Conservation (phyloP, 1,284 basidiomycete genomes). For the Tilletia setariae region DNA sequence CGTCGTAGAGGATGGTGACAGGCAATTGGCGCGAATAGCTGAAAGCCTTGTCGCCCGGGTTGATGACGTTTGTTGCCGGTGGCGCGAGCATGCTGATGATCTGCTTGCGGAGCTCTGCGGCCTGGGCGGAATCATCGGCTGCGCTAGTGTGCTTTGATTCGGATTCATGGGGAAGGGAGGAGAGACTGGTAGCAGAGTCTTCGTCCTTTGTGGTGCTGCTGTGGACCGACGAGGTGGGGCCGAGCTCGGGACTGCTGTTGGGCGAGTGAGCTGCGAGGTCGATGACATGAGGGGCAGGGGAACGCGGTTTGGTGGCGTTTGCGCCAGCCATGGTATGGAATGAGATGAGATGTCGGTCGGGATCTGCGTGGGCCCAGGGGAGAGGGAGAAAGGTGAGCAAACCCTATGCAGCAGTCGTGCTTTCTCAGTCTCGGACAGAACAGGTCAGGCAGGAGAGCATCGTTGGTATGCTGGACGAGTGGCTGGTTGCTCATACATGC, state of each 20-base stretch:
- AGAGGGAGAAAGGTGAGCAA: too few species aligned
- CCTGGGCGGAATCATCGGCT: slow-evolving; percentile 1
- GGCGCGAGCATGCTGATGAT: slow-evolving; percentile 8
- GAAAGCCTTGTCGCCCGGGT: slow-evolving; percentile 14
- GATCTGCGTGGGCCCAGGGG: not conserved
- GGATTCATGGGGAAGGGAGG: not conserved
- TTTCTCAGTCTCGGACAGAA: too few species aligned
- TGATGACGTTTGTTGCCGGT: not conserved
- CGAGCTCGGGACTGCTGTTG: slow-evolving; percentile 1
- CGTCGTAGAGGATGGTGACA: slow-evolving; percentile 82
- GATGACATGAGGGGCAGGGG: not conserved
- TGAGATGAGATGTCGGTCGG: not conserved
- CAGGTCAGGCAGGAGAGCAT: too few species aligned
- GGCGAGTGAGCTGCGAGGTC: slow-evolving; percentile 10
- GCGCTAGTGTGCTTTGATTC: too few species aligned
- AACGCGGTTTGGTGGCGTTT: not conserved
- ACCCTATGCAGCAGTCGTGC: too few species aligned
- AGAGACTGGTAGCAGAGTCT: not conserved
- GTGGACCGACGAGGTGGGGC: not conserved
- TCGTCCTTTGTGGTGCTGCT: not conserved
- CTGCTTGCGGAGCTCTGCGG: slow-evolving; percentile 15
- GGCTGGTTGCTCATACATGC: too few species aligned
- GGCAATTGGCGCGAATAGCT: slow-evolving; percentile 62
- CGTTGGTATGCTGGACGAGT: too few species aligned
- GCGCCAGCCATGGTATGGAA: not conserved